phyloP scores from a whole-genome alignment of 768 basidiomycete species.

The Hygrocybe coccinea region DNA sequence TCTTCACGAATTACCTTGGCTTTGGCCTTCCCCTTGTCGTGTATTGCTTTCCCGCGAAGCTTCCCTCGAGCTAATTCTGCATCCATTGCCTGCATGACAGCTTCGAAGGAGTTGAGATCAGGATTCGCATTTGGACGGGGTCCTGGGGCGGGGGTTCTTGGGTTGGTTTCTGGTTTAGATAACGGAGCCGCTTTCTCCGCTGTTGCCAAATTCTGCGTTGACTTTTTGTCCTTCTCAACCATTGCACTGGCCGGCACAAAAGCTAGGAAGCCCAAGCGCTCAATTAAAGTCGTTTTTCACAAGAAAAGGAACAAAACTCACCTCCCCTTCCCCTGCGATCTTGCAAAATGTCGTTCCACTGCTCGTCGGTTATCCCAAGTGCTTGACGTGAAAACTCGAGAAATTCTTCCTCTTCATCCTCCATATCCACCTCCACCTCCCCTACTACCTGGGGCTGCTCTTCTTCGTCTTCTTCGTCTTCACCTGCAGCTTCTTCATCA shows the following conservation, averaged over 20 bases:
- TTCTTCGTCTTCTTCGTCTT: slow-evolving; percentile 61
- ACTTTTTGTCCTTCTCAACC: background rate
- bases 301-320: slow-evolving; percentile 31
- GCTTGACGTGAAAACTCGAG: slow-evolving; percentile 91
- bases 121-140: slow-evolving; percentile 51
- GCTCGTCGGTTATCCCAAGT: slow-evolving; percentile 81
- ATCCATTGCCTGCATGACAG: slow-evolving; percentile 96
- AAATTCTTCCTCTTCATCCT: slow-evolving; percentile 90
- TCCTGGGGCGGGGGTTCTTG: slow-evolving; percentile 27
- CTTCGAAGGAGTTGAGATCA: slow-evolving; percentile 86
- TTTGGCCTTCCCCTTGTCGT: slow-evolving; percentile 39
- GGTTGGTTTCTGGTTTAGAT: slow-evolving; percentile 4
- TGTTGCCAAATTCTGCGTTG: slow-evolving; percentile 1
- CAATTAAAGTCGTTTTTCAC: background rate
- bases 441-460: slow-evolving; percentile 80
- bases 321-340: slow-evolving; percentile 80
- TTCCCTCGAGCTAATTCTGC: slow-evolving; percentile 57
- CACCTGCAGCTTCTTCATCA: slow-evolving; percentile 56
- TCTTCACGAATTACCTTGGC: slow-evolving; percentile 37
- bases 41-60: slow-evolving; percentile 12
- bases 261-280: slow-evolving; percentile 42
- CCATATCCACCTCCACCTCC: slow-evolving; percentile 87
- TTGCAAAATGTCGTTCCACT: slow-evolving; percentile 81
- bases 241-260: slow-evolving; percentile 49
- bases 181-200: background rate